Evolutionary conservation across 1,284 basidiomycete genomes (phyloP), one percentile per base, ranked within the genome.

Genomic region (Cystobasidiaceae sp.): DNA sequence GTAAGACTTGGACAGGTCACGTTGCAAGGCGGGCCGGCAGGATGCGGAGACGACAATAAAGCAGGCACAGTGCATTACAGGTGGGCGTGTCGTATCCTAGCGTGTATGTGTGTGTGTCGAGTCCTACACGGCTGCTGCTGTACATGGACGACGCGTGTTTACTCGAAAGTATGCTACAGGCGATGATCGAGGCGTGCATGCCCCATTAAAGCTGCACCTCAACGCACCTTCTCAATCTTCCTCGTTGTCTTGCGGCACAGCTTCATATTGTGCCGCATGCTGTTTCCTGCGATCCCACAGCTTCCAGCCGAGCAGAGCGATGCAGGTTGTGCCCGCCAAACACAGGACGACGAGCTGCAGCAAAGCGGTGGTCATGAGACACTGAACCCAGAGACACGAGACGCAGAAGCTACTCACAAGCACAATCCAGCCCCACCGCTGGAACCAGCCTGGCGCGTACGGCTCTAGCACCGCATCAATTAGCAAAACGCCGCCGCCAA

Each of bases 381-480:
- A 4, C 68, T n/a, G n/a, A n/a, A 13, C 3, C 54, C 25, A 13
- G 46, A 27, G 27, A 1, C 48, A 5, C 19, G n/a, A 41, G 4
- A n/a, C n/a, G n/a, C n/a, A n/a, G n/a, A n/a, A n/a, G n/a, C n/a
- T n/a, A 44, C 60, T 52, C 50, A 62, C 60, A 3, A 69, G 15
- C 2, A 68, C 61, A 3, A 66, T 70, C 64, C 64, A 70, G 4
- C 87, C 86, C 71, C 86, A 88, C 71, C 83, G 80, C 57, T 82
- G 77, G 82, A 86, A 89, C 89, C 87, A 89, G 23, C 85, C 81
- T 0, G 94, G 91, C 68, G 86, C 79, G 75, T 93, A 98, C 19
- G 94, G 94, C 37, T 85, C 73, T 44, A 97, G 79, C 8, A 97
- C 81, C 25, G 82, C 80, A 78, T 97, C 90, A 68, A 98, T 87